Evolutionary conservation across 2,329 filamentous ascomycete genomes (phyloP).

Genomic region (Diplodia mutila): DNA sequence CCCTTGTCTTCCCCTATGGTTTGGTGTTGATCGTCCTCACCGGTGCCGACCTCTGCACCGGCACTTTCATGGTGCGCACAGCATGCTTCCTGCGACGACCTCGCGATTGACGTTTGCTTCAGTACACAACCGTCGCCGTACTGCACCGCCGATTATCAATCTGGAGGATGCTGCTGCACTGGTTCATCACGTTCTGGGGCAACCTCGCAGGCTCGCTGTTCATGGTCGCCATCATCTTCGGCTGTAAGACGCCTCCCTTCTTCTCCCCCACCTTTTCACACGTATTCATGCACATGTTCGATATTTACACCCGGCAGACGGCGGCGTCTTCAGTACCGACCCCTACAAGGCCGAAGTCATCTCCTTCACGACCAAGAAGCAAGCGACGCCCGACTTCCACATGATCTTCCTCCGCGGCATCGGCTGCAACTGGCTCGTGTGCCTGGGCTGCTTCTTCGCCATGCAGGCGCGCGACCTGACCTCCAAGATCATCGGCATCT

Average conservation of each 20-base stretch:
- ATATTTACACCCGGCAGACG: too few relatives aligned
- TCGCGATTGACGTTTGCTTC: too few relatives aligned
- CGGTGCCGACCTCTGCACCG: slow-evolving; percentile 24
- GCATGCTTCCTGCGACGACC: too few relatives aligned
- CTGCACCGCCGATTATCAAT: slow-evolving; percentile 36
- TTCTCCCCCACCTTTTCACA: too few relatives aligned
- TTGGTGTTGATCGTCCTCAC: slow-evolving; percentile 23
- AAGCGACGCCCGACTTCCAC: slow-evolving; percentile 30
- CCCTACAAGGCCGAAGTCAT: slow-evolving; percentile 31
- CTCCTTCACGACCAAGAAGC: slow-evolving; percentile 30
- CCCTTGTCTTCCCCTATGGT: slow-evolving; percentile 21
- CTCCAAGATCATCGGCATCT: slow-evolving; percentile 36
- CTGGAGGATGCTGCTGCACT: slow-evolving; percentile 45
- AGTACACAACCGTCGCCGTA: slow-evolving; percentile 28
- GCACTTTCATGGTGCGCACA: slow-evolving; percentile 21
- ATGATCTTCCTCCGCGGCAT: slow-evolving; percentile 33
- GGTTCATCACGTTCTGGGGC: slow-evolving; percentile 54
- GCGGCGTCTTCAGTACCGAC: slow-evolving; percentile 47
- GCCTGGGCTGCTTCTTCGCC: slow-evolving; percentile 33
- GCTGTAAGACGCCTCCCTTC: slow-evolving; percentile 39
- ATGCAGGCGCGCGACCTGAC: slow-evolving; percentile 32
- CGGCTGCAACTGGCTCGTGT: slow-evolving; percentile 34
- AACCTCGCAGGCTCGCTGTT: slow-evolving; percentile 56
- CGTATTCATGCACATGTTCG: too few relatives aligned
- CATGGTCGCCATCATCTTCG: slow-evolving; percentile 53